Base-by-base conservation (phyloP, 2,329 filamentous ascomycete species). In the Scedosporium dehoogii region DNA sequence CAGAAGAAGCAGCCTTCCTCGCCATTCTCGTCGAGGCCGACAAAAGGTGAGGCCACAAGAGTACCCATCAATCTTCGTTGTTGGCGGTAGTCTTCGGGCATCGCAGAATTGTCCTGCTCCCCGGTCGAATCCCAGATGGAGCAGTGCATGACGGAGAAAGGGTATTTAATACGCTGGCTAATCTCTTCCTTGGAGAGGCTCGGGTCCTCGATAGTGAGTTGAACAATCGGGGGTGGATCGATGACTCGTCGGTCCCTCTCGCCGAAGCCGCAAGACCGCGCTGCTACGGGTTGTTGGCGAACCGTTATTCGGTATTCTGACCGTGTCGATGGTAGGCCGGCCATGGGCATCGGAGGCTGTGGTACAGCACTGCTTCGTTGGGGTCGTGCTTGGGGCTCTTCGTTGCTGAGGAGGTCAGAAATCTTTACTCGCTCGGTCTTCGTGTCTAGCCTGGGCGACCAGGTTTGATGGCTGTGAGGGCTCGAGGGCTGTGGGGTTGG, bases 1-100 rank as follows among this genome's bases (percentile, higher is more conserved):
- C 89, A 91, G 73, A 93, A 94, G 78, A 93, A 94, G 69, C 88
- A 91, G 1, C 90, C 90, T 65, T 91, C 87, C 23, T 83, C 74
- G 61, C 85, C 85, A 61, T 85, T 79, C 69, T 93, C 89, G 70
- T 94, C 90, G 61, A 84, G 80, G 6, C 89, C 90, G 5, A 90
- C 85, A 67, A 91, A 92, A 0, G 90, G 87, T 1, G 87, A 90
- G 6, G 88, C 85, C 3, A 92, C 89, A 6, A 91, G 76, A 6
- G 89, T 89, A 18, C 90, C 90, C 88, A 93, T 93, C 48, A 94
- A 77, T 27, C 89, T 81, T 56, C 89, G 83, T 65, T 90, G 90
- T 63, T 88, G 85, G 55, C 87, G 82, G 68, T 85, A 85, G 68
- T 91, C 88, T 64, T 87, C 81, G 27, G 89, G 85, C 80, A 90